A percentile compares a stretch with the other conserved stretches of the same genome.
Conservation (phyloP, 2,329 filamentous ascomycete genomes). For the Laburnicola sp. region DNA sequence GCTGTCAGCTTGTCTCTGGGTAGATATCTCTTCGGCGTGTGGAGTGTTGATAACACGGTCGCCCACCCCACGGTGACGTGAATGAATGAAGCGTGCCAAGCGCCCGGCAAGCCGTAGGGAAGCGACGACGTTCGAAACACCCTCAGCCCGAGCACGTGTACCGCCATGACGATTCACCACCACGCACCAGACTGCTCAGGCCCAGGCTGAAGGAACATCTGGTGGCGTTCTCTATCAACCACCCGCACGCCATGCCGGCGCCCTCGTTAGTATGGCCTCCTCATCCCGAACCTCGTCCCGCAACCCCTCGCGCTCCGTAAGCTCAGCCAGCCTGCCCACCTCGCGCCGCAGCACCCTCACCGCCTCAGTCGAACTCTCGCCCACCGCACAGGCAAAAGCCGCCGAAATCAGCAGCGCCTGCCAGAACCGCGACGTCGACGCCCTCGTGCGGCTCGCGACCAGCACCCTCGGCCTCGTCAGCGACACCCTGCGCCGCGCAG, state of each 20-base stretch:
- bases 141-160: no score
- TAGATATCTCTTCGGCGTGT: no score
- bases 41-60: no score
- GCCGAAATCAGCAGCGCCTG: slow-evolving; percentile 49
- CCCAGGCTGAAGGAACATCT: no score
- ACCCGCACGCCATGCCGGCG: slow-evolving; percentile 22
- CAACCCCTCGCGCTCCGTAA: slow-evolving; percentile 34
- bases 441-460: slow-evolving; percentile 49
- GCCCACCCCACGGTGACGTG: no score
- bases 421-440: slow-evolving; percentile 42
- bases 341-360: slow-evolving; percentile 21
- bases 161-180: no score
- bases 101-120: no score
- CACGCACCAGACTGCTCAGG: no score
- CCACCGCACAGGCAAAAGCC: slow-evolving; percentile 32
- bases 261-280: slow-evolving; percentile 31
- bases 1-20: no score
- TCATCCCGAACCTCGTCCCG: slow-evolving; percentile 31
- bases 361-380: slow-evolving; percentile 19
- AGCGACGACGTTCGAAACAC: no score
- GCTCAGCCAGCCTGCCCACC: slow-evolving; percentile 30
- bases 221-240: no score
- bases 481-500: slow-evolving; percentile 65
- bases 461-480: slow-evolving; percentile 51
- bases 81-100: no score